A percentile compares a stretch with the other conserved stretches of the same genome.
These are phyloP conservation scores for Aspergillus steynii DNA, from an alignment of 495 filamentous ascomycete species.

Conservation along the genomic window DNA sequence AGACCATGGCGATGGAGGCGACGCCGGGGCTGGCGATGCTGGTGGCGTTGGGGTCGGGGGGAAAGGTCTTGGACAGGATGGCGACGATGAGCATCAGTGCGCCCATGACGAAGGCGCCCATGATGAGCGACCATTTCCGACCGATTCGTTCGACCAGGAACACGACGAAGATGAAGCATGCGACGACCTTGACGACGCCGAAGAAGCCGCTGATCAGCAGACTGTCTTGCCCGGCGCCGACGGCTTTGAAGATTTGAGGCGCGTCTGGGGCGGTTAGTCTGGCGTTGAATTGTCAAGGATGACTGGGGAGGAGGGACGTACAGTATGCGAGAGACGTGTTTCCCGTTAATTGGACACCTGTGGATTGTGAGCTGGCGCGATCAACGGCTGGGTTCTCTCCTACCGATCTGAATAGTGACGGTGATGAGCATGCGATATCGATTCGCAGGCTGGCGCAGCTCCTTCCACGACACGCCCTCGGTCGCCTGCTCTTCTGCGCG, in stretches of 20 bases:
- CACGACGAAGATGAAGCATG: slow-evolving; percentile 44
- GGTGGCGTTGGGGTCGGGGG: slow-evolving; percentile 27
- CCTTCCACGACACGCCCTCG: slow-evolving; percentile 45
- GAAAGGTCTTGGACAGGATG: slow-evolving; percentile 40
- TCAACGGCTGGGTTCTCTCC: background rate
- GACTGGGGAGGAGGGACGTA: slow-evolving; percentile 18
- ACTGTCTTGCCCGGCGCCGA: slow-evolving; percentile 41
- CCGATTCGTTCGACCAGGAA: slow-evolving; percentile 57
- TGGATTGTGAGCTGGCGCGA: slow-evolving; percentile 2
- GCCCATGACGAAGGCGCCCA: slow-evolving; percentile 49
- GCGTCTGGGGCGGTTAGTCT: slow-evolving; percentile 20
- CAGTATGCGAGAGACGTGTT: slow-evolving; percentile 21
- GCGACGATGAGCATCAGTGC: slow-evolving; percentile 51
- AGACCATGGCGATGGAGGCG: slow-evolving; percentile 51
- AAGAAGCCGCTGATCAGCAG: slow-evolving; percentile 52
- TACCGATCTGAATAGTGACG: slow-evolving; percentile 36
- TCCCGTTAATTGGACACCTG: slow-evolving; percentile 18
- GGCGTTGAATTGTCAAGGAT: background rate
- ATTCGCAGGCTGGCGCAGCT: slow-evolving; percentile 44
- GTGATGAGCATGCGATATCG: slow-evolving; percentile 41
- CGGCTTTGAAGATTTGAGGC: slow-evolving; percentile 49
- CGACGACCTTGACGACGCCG: slow-evolving; percentile 49
- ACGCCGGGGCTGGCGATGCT: slow-evolving; percentile 39
- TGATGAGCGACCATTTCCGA: slow-evolving; percentile 53
- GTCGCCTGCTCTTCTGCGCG: slow-evolving; percentile 43